Evolutionary conservation across 192 early-diverging fungal genomes (phyloP).

Genomic region (Podila clonocystis): DNA sequence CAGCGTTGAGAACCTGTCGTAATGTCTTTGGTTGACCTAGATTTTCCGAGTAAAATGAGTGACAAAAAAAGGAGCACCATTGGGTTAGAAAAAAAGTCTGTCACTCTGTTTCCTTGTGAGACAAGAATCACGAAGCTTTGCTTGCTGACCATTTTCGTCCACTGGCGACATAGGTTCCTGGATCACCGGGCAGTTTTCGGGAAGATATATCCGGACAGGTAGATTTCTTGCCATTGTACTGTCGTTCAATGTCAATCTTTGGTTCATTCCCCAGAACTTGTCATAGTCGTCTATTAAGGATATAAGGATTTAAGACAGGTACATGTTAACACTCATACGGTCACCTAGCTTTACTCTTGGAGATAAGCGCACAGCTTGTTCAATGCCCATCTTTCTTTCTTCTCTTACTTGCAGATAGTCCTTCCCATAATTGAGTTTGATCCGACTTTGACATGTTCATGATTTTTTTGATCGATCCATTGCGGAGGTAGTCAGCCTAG

Average conservation of each 20-base stretch:
- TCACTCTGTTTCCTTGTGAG: neutral
- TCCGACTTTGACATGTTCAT: conserved; percentile 89
- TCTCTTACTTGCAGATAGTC: conserved; percentile 65
- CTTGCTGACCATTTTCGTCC: conserved; percentile 55
- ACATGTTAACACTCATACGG: neutral
- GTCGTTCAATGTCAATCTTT: conserved; percentile 59
- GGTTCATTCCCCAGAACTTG: conserved; percentile 72
- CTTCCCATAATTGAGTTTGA: conserved; percentile 83
- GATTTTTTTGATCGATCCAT: conserved; percentile 83
- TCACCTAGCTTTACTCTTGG: conserved; percentile 57
- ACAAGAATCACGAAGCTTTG: neutral
- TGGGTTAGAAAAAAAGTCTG: too few relatives aligned
- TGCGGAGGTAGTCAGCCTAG: conserved; percentile 85
- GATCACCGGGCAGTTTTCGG: conserved; percentile 64
- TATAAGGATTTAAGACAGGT: neutral
- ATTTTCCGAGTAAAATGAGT: too few relatives aligned
- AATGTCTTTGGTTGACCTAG: conserved; percentile 51
- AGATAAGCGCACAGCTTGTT: conserved; percentile 7
- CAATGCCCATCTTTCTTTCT: neutral
- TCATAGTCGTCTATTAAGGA: conserved; percentile 57
- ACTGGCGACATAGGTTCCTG: conserved; percentile 67
- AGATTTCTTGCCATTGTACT: conserved; percentile 58
- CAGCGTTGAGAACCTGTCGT: conserved; percentile 58
- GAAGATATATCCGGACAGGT: conserved; percentile 69
- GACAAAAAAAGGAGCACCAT: too few relatives aligned